Evolutionary conservation across 352 stramenopile species (phyloP), one percentile per base, ranked within the genome.

Genomic region (Thalassiosira mediterranea): DNA sequence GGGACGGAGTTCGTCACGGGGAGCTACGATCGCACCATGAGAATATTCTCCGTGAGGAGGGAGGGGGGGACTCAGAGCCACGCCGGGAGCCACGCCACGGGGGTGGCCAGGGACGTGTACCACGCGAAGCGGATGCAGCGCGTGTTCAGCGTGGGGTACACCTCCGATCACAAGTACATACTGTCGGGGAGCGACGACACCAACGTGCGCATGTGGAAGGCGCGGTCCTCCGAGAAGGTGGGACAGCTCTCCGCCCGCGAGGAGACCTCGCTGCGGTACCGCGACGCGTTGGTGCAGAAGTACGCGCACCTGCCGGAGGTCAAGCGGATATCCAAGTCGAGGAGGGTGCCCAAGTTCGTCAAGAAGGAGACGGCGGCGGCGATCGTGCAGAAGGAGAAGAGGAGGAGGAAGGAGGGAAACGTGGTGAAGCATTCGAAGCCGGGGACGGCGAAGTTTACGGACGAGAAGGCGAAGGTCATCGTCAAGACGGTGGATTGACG

Each of bases 51-150:
- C 31, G 84, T 95, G 31, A 83, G 92, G 1, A 72, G 84, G 25
- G 60, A 83, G n/a, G 77, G 90, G 81, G 57, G 93, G 78, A 67
- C 95, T 95, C 46, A 85, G 86, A 92, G 47, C 79, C 94, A 54
- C 81, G 89, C n/a, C 31, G 79, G 63, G 13, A 53, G 48, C 3
- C 58, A 52, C 40, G 59, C 63, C 1, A 76, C 65, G 8, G 62
- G 53, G 52, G 84, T 87, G 8, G 88, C 94, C 91, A 15, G 88
- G 34, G 87, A 94, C 74, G 83, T 95, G 53, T 99, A 99, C 83
- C 97, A 99, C 85, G 96, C 97, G 3, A 98, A 98, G 82, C 95
- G 97, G 56, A 99, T 99, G 97, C 97, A 99, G 88, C 88, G 96
- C 66, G 87, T 97, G 1, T 96, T 96, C 74, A 94, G 87, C 58